Conservation (phyloP, 768 basidiomycete species). For the Tricholoma terreum region DNA sequence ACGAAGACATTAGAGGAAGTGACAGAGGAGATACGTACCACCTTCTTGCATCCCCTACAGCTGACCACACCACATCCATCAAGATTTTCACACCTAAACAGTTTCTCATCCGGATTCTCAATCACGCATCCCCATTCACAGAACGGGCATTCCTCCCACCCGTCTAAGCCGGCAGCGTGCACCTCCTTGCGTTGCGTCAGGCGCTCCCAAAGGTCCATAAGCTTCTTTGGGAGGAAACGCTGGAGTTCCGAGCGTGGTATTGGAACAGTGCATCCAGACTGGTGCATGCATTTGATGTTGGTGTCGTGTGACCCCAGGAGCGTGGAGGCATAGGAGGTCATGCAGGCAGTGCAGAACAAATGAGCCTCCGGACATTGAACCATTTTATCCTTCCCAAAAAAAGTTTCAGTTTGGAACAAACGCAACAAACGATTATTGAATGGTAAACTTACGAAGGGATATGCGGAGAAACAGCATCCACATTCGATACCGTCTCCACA, state of each 20-base stretch:
- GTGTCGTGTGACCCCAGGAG: constrained; percentile 62
- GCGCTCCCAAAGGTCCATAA: constrained; percentile 67
- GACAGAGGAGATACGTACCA: constrained; percentile 37
- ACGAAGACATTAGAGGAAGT: background rate
- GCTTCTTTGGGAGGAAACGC: constrained; percentile 63
- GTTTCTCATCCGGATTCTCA: constrained; percentile 58
- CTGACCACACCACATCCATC: constrained; percentile 73
- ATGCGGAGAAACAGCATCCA: constrained; percentile 79
- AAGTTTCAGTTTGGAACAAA: background rate
- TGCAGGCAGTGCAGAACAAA: constrained; percentile 77
- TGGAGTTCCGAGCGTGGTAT: constrained; percentile 70
- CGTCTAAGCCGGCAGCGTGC: constrained; percentile 70
- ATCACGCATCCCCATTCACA: constrained; percentile 85
- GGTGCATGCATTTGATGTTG: constrained; percentile 75
- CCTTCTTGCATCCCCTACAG: constrained; percentile 76
- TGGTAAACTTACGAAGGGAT: constrained; percentile 57
- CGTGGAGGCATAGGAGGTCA: constrained; percentile 63
- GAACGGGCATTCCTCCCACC: constrained; percentile 87
- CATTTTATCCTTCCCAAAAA: constrained; percentile 64
- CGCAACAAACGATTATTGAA: background rate
- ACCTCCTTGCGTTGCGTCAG: constrained; percentile 78
- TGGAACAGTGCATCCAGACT: constrained; percentile 62
- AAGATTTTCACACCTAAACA: constrained; percentile 54
- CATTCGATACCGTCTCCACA: constrained; percentile 65
- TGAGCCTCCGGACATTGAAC: constrained; percentile 89